Evolutionary conservation across 2,329 filamentous ascomycete species (phyloP).

Genomic region (Karstenula rhodostoma): DNA sequence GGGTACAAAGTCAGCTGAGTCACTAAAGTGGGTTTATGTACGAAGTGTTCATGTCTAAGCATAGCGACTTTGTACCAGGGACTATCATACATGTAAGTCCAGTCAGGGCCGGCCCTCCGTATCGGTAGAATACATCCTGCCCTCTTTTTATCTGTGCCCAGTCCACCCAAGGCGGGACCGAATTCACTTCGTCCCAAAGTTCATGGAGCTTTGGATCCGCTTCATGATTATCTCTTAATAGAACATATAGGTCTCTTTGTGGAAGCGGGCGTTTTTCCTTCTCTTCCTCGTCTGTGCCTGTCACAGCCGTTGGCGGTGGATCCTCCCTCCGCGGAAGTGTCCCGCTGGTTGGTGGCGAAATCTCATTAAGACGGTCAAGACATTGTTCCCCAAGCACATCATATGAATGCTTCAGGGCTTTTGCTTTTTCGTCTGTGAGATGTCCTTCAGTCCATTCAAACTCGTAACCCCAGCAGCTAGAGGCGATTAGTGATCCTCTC

Average conservation of each 20-base stretch:
- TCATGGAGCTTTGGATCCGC: conserved; percentile 63
- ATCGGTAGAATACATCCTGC: conserved; percentile 80
- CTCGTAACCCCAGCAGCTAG: conserved; percentile 68
- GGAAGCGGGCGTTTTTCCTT: conserved; percentile 43
- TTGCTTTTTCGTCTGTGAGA: conserved; percentile 65
- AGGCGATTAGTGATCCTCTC: conserved; percentile 21
- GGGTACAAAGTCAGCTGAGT: too few relatives aligned
- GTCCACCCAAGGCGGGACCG: conserved; percentile 77
- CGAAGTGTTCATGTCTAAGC: too few relatives aligned
- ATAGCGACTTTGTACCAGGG: too few relatives aligned
- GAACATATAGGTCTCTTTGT: conserved; percentile 67
- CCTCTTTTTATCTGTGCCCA: conserved; percentile 78
- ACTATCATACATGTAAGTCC: conserved; percentile 69
- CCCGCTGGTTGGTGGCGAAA: conserved; percentile 60
- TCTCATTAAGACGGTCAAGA: conserved; percentile 68
- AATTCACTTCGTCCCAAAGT: conserved; percentile 73
- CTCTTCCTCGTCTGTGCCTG: conserved; percentile 40
- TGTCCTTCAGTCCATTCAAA: conserved; percentile 76
- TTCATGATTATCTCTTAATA: conserved; percentile 66
- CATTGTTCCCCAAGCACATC: conserved; percentile 74
- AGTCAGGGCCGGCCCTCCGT: conserved; percentile 72
- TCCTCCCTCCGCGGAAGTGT: conserved; percentile 51
- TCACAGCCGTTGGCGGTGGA: conserved; percentile 33
- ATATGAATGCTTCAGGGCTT: conserved; percentile 70
- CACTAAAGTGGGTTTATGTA: too few relatives aligned